Evolutionary conservation across 176 grass and related monocot genomes (phyloP), one percentile per base, ranked within the genome.

Genomic region (Echinochloa phyllopogon): DNA sequence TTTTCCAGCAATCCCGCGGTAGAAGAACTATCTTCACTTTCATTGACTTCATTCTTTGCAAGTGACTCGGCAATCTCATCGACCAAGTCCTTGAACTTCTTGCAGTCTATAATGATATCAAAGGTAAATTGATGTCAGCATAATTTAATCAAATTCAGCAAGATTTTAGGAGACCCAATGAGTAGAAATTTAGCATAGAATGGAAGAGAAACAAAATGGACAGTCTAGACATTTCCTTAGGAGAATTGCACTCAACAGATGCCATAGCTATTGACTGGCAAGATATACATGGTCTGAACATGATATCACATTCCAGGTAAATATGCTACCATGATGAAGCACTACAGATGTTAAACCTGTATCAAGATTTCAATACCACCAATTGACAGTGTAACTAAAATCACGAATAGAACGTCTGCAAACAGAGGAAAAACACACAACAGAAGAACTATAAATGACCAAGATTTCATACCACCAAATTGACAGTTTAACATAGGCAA

Each of bases 41-140:
- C 85, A 12, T 78, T 56, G 23, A 7, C 82, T 66, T 90, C 87
- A 0, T 11, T 60, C 74, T 88, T 90, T 20, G 69, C 18, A 40
- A 88, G 67, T 6, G 82, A 86, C n/a, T 92, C 93, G 1, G 85
- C 73, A 63, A 94, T 90, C 37, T 88, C 90, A 1, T 94, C 93
- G 21, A 94, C 78, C 49, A 88, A 72, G 17, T 90, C 93, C 70
- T 60, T 92, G 57, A 94, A 94, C 57, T 90, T 92, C 85, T 90
- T 92, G 74, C 93, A 92, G 13, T 92, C 93, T 94, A 65, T n/a
- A 76, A 51, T n/a, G 25, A 57, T 11, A 83, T 76, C n/a, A 65
- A 57, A 76, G 71, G 16, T 58, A 20, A 53, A 27, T 23, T 45
- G 41, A 38, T 85, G 42, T 82, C 64, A 48, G 76, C 69, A n/a